phyloP scores from a whole-genome alignment of 2,329 filamentous ascomycete species.

The Cercospora canescens region DNA sequence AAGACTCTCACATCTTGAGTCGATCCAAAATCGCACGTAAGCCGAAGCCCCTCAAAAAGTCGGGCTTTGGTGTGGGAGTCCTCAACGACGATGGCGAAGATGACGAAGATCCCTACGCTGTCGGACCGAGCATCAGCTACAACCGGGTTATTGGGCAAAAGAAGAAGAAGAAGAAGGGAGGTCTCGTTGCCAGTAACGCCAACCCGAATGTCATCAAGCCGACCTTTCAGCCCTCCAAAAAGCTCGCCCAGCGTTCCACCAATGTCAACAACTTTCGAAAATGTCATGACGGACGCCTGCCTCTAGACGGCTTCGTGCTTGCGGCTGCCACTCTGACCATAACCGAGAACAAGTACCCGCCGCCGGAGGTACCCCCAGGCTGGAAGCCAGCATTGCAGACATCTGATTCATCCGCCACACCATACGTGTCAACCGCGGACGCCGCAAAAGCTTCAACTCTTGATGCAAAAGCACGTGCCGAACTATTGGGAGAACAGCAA shows the following conservation, averaged over 20 bases:
- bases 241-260: conserved; percentile 36
- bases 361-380: conserved; percentile 67
- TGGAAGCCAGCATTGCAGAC: conserved; percentile 65
- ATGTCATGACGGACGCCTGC: conserved; percentile 80
- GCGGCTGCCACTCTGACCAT: conserved; percentile 49
- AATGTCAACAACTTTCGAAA: conserved; percentile 58
- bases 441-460: conserved; percentile 75
- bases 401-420: conserved; percentile 27
- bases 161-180: conserved; percentile 74
- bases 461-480: conserved; percentile 74
- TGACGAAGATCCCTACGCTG: conserved; percentile 90
- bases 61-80: conserved; percentile 83
- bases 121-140: conserved; percentile 88
- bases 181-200: conserved; percentile 29
- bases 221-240: conserved; percentile 76
- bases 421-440: conserved; percentile 69
- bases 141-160: conserved; percentile 78
- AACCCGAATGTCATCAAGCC: conserved; percentile 41
- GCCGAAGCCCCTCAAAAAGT: conserved; percentile 56
- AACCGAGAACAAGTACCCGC: conserved; percentile 57
- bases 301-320: conserved; percentile 77
- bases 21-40: conserved; percentile 35
- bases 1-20: conserved; percentile 33
- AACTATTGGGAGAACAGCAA: conserved; percentile 74
- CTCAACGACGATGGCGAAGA: conserved; percentile 93